phyloP scores from a whole-genome alignment of 2,329 filamentous ascomycete species.

The Claviceps sp. region DNA sequence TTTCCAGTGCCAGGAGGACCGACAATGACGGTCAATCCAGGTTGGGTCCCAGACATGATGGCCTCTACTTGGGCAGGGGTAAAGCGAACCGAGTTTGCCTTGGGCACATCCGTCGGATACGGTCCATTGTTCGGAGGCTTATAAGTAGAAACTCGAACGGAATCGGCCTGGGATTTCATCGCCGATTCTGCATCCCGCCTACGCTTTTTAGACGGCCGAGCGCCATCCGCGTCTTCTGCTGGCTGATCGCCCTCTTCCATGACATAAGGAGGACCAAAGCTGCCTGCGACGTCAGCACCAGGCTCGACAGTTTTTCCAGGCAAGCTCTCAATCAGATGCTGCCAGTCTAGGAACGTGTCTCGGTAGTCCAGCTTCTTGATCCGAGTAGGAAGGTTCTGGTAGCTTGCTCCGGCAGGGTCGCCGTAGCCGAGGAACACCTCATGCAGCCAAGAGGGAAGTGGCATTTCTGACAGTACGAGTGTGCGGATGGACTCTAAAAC shows the following conservation, averaged over 20 bases:
- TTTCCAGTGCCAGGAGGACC: slow-evolving; percentile 95
- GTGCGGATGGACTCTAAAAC: slow-evolving; percentile 84
- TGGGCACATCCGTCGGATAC: slow-evolving; percentile 74
- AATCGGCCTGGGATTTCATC: slow-evolving; percentile 48
- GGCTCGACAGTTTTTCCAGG: slow-evolving; percentile 80
- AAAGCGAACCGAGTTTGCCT: slow-evolving; percentile 72
- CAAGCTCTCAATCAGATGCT: slow-evolving; percentile 79
- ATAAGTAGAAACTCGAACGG: slow-evolving; percentile 77
- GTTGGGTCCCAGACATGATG: slow-evolving; percentile 85
- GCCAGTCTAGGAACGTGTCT: slow-evolving; percentile 92
- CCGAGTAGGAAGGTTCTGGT: slow-evolving; percentile 67
- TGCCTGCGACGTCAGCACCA: slow-evolving; percentile 53
- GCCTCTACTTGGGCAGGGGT: slow-evolving; percentile 86
- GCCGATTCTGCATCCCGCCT: slow-evolving; percentile 62
- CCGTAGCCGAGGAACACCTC: slow-evolving; percentile 97
- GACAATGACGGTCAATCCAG: slow-evolving; percentile 84
- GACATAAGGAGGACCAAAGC: slow-evolving; percentile 79
- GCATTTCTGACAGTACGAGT: slow-evolving; percentile 71
- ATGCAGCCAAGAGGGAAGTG: slow-evolving; percentile 81
- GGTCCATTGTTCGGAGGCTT: slow-evolving; percentile 79
- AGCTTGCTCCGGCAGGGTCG: slow-evolving; percentile 76
- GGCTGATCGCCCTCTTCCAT: slow-evolving; percentile 51
- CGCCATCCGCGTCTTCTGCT: slow-evolving; percentile 32
- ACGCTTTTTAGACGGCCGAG: slow-evolving; percentile 70
- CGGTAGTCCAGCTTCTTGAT: slow-evolving; percentile 74